A percentile compares a stretch with the other conserved stretches of the same genome.
These are phyloP conservation scores for Blastobotrys indianensis DNA, from an alignment of 1,139 yeast species.

Conservation along the genomic window DNA sequence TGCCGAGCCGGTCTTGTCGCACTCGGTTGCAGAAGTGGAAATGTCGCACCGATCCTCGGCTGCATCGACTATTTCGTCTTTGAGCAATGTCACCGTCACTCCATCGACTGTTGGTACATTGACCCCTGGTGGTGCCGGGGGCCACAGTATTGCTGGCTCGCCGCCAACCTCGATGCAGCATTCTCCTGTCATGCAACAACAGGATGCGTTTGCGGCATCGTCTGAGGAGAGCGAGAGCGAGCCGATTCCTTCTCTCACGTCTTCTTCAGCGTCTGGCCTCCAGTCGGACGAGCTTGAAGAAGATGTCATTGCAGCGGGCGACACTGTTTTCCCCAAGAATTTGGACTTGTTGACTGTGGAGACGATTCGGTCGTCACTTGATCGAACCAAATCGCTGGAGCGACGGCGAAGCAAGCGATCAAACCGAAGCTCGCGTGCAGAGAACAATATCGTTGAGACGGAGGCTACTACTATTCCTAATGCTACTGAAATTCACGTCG, in stretches of 20 bases:
- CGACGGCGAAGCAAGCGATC: constrained; percentile 31
- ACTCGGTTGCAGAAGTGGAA: constrained; percentile 26
- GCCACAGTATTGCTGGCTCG: constrained; percentile 9
- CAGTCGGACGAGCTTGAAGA: constrained; percentile 11
- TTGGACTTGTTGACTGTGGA: constrained; percentile 33
- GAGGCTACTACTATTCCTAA: constrained; percentile 26
- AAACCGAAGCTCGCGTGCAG: constrained; percentile 14
- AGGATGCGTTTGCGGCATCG: neutral
- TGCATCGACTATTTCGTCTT: constrained; percentile 1
- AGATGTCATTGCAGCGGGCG: constrained; percentile 30
- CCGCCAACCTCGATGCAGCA: constrained; percentile 6
- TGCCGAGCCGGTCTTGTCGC: constrained; percentile 21
- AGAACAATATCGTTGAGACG: constrained; percentile 13
- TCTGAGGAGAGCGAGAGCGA: constrained; percentile 10
- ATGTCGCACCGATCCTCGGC: constrained; percentile 7
- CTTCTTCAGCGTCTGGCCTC: constrained; percentile 16
- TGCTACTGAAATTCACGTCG: constrained; percentile 30
- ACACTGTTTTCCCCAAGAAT: constrained; percentile 35
- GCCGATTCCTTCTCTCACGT: constrained; percentile 22
- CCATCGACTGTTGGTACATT: constrained; percentile 1
- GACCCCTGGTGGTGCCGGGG: neutral
- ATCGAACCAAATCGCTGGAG: constrained; percentile 34
- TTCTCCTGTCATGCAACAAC: no score
- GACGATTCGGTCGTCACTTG: constrained; percentile 33
- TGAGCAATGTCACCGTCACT: constrained; percentile 1